Evolutionary conservation across 306 rosid genomes (phyloP), one percentile per base, ranked within the genome.

Genomic region (Leucaena leucocephala): DNA sequence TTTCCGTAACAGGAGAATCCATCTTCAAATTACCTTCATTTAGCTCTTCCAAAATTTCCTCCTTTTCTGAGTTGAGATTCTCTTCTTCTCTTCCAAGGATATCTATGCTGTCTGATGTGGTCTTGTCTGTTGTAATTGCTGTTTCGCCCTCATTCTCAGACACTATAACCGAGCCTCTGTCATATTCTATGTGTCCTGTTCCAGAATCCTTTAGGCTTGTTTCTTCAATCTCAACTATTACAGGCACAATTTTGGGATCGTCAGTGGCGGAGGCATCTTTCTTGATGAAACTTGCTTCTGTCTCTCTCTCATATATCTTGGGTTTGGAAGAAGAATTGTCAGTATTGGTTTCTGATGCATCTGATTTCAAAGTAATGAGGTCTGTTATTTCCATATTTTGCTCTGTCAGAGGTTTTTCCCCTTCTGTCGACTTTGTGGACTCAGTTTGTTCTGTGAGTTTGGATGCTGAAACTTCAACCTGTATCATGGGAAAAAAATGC

Each of bases 401-500:
- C 57, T 68, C 69, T 43, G 61, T 40, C 45, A 4, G 2, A 2
- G 68, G n/a, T 55, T 68, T 39, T 42, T 17, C 12, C 35, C 22
- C 63, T 70, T 64, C 72, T 66, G 62, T 40, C 22, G 27, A 43
- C 68, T 22, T 33, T 78, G 59, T 68, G 34, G 73, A 57, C 9
- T n/a, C 49, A 22, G 16, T 34, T 22, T 64, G 22, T 48, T 76
- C 62, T 17, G 16, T 64, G 49, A 66, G 39, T 76, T 64, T 70
- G 22, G 80, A 64, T 38, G 35, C 22, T 45, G 72, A 49, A 34
- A 17, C 80, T 64, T 64, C 57, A 46, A 76, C 63, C 80, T 76
- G 73, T 65, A 36, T 46, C 34, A 38, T n/a, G 27, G 38, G 52
- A 19, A 9, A 54, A 54, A 55, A 40, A 34, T 35, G 50, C 38